Evolutionary conservation across 495 filamentous ascomycete genomes (phyloP).

Genomic region (Pseudoneurospora amorphoporcata): DNA sequence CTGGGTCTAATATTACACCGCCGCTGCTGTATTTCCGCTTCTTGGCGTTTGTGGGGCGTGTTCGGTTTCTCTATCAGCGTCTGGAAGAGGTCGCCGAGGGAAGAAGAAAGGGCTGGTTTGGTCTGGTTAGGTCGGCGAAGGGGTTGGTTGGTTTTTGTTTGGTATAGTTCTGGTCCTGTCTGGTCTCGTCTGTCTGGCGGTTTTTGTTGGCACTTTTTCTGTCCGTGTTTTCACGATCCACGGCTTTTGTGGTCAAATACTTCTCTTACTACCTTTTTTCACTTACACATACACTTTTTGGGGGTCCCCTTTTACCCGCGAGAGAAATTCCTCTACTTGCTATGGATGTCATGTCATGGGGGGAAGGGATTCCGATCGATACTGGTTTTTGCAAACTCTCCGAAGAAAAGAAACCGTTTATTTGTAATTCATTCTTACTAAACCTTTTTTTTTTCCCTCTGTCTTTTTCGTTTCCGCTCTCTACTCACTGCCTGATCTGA

Average conservation of each 20-base stretch:
- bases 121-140: background rate
- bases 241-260: background rate
- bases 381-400: background rate
- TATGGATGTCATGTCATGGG: background rate
- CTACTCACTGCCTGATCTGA: background rate
- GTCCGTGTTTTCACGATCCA: background rate
- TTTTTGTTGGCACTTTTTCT: background rate
- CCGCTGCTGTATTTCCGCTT: background rate
- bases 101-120: background rate
- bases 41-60: background rate
- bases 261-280: background rate
- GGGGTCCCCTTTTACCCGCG: background rate
- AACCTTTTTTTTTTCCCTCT: background rate
- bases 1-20: background rate
- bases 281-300: background rate
- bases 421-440: slow-evolving; percentile 1
- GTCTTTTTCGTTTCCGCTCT: background rate
- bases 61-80: background rate
- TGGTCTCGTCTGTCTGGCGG: background rate
- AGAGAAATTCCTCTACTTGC: background rate
- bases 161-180: background rate
- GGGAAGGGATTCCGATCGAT: background rate
- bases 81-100: background rate
- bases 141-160: background rate
- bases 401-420: background rate